Percentiles rank a stretch among this genome's conserved stretches.
Conservation (phyloP, 1,139 yeast species). For the Hyphopichia wangnamkhiaoensis region DNA sequence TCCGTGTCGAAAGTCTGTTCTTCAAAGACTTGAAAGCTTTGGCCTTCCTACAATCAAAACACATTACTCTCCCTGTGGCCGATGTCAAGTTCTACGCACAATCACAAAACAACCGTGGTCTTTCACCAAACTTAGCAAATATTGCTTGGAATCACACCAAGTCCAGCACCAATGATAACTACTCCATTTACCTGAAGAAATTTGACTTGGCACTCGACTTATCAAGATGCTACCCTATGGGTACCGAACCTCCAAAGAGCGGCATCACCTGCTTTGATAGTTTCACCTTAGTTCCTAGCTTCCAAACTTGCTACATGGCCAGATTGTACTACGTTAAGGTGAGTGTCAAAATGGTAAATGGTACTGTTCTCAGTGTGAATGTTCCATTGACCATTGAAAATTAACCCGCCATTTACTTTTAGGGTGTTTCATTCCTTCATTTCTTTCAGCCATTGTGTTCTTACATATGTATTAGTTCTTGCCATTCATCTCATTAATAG, state of each 20-base stretch:
- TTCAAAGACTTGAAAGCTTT: conserved; percentile 40
- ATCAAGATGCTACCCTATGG: conserved; percentile 27
- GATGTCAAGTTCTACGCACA: conserved; percentile 17
- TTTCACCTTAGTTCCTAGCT: conserved; percentile 54
- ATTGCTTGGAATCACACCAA: conserved; percentile 27
- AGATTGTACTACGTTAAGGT: conserved; percentile 49
- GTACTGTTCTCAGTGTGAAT: conserved; percentile 35
- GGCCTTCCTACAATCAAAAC: conserved; percentile 36
- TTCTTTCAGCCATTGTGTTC: neutral
- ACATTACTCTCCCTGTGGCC: conserved; percentile 24
- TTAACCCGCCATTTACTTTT: too few relatives aligned
- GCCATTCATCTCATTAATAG: neutral
- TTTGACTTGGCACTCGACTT: conserved; percentile 29
- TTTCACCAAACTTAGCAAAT: conserved; percentile 18
- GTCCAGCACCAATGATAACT: conserved; percentile 14
- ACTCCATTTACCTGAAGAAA: conserved; percentile 24
- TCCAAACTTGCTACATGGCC: conserved; percentile 57
- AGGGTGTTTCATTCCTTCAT: neutral
- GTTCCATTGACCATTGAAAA: conserved; percentile 38
- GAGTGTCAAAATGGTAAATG: conserved; percentile 29
- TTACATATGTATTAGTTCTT: neutral
- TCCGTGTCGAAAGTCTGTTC: conserved; percentile 37
- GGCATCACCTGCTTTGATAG: conserved; percentile 22
- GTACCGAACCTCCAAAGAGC: conserved; percentile 19
- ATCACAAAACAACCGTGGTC: conserved; percentile 18